A percentile compares a stretch with the other conserved stretches of the same genome.
phyloP scores from a whole-genome alignment of 2,329 filamentous ascomycete genomes.

The Boeremia lycopersici region DNA sequence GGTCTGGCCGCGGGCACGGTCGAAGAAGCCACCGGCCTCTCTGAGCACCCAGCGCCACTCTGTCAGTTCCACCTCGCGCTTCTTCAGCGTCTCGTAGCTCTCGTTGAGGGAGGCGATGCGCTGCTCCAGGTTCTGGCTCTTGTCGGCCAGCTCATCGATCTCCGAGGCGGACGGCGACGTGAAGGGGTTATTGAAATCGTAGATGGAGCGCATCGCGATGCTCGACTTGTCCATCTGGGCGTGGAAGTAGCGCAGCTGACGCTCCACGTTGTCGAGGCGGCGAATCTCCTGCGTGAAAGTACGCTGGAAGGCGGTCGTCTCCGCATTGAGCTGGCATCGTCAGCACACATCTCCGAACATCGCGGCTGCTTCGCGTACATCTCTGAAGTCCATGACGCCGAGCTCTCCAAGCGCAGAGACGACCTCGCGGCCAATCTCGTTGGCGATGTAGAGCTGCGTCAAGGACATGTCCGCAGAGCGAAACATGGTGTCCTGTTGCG shows the following conservation, averaged over 20 bases:
- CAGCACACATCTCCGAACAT: constrained; percentile 22
- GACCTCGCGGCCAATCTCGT: constrained; percentile 97
- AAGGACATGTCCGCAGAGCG: constrained; percentile 99
- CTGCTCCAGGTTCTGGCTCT: constrained; percentile 90
- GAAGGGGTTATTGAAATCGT: constrained; percentile 86
- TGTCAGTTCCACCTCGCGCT: constrained; percentile 92
- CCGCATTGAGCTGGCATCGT: constrained; percentile 77
- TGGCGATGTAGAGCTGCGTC: constrained; percentile 99
- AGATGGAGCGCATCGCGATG: constrained; percentile 85
- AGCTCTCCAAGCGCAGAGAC: constrained; percentile 96
- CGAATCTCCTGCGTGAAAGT: constrained; percentile 98
- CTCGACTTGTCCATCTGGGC: constrained; percentile 91
- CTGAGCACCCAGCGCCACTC: constrained; percentile 98
- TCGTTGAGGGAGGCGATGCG: constrained; percentile 91
- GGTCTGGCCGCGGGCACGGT: constrained; percentile 92
- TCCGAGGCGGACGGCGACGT: constrained; percentile 89
- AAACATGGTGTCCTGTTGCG: constrained; percentile 87
- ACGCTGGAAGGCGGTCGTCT: constrained; percentile 91
- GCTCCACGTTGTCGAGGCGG: constrained; percentile 95
- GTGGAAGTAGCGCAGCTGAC: constrained; percentile 95
- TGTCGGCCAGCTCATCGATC: constrained; percentile 93
- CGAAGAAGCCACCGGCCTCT: constrained; percentile 97
- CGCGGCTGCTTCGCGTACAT: constrained; percentile 67
- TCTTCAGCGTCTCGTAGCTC: constrained; percentile 98
- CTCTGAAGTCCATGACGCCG: constrained; percentile 94